Conservation (phyloP, 2,329 filamentous ascomycete genomes). For the Elsinoe fawcettii region DNA sequence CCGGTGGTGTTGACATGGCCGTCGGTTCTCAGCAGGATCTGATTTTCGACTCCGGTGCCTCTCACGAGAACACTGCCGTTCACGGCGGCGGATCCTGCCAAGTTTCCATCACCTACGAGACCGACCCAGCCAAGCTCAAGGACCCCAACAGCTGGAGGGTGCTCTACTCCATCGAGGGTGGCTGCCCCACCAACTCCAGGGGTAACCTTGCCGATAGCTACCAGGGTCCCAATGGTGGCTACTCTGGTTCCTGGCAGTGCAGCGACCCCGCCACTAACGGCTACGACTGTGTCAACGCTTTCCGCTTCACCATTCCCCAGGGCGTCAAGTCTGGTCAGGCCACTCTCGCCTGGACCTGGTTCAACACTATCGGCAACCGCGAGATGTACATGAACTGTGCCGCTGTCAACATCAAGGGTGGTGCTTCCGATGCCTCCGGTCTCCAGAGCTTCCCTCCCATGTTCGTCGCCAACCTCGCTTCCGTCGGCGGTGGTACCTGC, state of each 20-base stretch:
- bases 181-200: conserved; percentile 59
- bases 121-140: conserved; percentile 50
- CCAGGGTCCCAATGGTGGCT: conserved; percentile 11
- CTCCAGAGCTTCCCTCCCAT: conserved; percentile 62
- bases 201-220: conserved; percentile 50
- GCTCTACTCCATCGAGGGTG: conserved; percentile 78
- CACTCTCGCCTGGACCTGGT: conserved; percentile 86
- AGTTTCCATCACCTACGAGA: conserved; percentile 73
- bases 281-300: conserved; percentile 42
- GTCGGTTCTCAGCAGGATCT: conserved; percentile 57
- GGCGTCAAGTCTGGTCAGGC: conserved; percentile 68
- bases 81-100: conserved; percentile 95
- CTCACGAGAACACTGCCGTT: conserved; percentile 55
- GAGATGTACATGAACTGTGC: conserved; percentile 99
- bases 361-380: conserved; percentile 84
- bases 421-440: conserved; percentile 44
- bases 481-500: conserved; percentile 42
- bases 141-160: conserved; percentile 68
- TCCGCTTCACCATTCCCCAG: conserved; percentile 63
- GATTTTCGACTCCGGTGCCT: conserved; percentile 44
- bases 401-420: conserved; percentile 56
- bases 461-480: conserved; percentile 63
- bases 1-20: conserved; percentile 48
- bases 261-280: conserved; percentile 15
- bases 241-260: conserved; percentile 14